phyloP scores from a whole-genome alignment of 805 yeast species.

The Saturnispora serradocipensis region DNA sequence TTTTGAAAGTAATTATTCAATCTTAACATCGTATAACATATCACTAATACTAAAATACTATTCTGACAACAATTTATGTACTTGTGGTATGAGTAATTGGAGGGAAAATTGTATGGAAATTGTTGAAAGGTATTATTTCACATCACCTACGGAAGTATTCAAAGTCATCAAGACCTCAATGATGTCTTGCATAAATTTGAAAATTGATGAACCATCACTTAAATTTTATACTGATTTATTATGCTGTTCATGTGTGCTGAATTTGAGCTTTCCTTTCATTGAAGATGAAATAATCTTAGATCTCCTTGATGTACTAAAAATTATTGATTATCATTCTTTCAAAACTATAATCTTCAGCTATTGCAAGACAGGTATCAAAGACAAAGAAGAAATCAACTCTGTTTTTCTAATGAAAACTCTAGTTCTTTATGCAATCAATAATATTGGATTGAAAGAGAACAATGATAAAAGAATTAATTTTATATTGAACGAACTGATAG shows the following conservation, averaged over 20 bases:
- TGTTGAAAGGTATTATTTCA: constrained; percentile 31
- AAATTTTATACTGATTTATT: constrained; percentile 14
- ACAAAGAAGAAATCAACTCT: constrained; percentile 2
- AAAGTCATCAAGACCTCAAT: constrained; percentile 17
- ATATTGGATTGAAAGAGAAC: not conserved
- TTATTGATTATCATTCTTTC: constrained; percentile 7
- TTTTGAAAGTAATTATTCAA: constrained; percentile 14
- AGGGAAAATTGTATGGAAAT: constrained; percentile 35
- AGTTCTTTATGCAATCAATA: not conserved
- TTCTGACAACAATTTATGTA: constrained; percentile 41
- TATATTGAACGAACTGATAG: not conserved
- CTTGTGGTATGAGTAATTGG: constrained; percentile 47
- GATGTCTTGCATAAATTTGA: constrained; percentile 12
- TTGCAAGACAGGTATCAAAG: not conserved
- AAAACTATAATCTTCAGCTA: constrained; percentile 5
- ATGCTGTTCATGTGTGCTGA: constrained; percentile 12
- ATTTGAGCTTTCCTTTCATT: constrained; percentile 6
- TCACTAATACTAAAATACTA: constrained; percentile 39
- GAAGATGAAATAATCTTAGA: constrained; percentile 7
- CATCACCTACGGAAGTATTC: constrained; percentile 23
- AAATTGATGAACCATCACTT: constrained; percentile 11
- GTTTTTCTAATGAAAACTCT: constrained; percentile 3
- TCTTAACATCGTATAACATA: constrained; percentile 15
- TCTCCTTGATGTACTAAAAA: constrained; percentile 4
- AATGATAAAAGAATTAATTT: not conserved